Percentiles rank a stretch among this genome's conserved stretches.
Conservation (phyloP, 345 rosid species). For the Murraya koenigii region DNA sequence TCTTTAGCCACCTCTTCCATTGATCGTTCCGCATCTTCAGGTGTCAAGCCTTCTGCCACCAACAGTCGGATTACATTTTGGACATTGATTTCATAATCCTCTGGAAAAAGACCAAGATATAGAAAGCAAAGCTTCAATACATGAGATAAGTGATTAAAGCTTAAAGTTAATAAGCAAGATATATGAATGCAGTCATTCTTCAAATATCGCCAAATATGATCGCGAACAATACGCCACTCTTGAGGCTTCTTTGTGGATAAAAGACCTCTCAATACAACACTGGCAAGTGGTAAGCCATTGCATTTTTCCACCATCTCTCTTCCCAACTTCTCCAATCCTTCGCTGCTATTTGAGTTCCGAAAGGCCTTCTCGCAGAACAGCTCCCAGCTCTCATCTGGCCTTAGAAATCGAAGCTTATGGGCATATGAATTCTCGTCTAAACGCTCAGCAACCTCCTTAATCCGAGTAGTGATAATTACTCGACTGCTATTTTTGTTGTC, state of each 20-base stretch:
- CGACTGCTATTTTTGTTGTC: not conserved
- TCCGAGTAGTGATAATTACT: not conserved
- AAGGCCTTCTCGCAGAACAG: not conserved
- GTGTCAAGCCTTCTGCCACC: not conserved
- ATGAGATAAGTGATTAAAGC: not conserved
- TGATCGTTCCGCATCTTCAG: not conserved
- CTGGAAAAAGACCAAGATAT: not conserved
- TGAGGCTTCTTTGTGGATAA: not conserved
- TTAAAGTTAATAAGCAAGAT: not conserved
- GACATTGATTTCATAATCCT: not conserved
- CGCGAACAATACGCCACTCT: not conserved
- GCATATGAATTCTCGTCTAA: not conserved
- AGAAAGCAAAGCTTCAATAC: not conserved
- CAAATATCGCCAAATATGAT: not conserved
- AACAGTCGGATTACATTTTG: not conserved
- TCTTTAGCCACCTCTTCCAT: not conserved
- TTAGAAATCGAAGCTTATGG: not conserved
- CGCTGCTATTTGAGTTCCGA: not conserved
- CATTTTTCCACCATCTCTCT: not conserved
- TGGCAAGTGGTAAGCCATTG: not conserved
- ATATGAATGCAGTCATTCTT: not conserved
- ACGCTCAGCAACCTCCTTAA: not conserved
- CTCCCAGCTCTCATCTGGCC: slow-evolving; percentile 14
- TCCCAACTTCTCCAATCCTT: not conserved
- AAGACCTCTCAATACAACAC: not conserved